Percentiles rank a stretch among this genome's conserved stretches.
These are phyloP conservation scores for Aspergillus steynii DNA, from an alignment of 495 filamentous ascomycete genomes.

Conservation along the genomic window DNA sequence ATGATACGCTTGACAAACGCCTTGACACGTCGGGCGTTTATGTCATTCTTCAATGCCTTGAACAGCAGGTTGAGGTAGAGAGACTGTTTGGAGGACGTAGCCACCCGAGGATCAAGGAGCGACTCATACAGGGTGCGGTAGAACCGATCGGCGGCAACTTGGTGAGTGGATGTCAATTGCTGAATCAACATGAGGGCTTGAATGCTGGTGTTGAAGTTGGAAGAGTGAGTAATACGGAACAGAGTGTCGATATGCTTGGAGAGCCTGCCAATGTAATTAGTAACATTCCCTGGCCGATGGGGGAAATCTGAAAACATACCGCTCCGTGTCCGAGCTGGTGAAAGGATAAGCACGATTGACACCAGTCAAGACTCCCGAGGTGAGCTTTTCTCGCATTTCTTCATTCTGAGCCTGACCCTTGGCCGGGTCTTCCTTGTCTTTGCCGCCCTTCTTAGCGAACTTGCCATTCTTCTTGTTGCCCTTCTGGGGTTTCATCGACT, in stretches of 20 bases:
- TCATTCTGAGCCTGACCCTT: slow-evolving; percentile 55
- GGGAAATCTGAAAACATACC: slow-evolving; percentile 46
- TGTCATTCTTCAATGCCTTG: slow-evolving; percentile 80
- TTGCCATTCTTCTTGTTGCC: slow-evolving; percentile 29
- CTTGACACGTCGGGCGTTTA: slow-evolving; percentile 84
- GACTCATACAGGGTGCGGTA: slow-evolving; percentile 96
- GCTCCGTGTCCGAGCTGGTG: slow-evolving; percentile 72
- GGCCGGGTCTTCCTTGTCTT: slow-evolving; percentile 51
- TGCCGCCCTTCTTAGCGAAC: slow-evolving; percentile 29
- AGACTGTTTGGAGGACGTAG: slow-evolving; percentile 90
- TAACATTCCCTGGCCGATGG: background rate
- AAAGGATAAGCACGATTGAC: slow-evolving; percentile 96
- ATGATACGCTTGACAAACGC: slow-evolving; percentile 92
- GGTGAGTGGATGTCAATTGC: slow-evolving; percentile 78
- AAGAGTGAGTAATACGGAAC: slow-evolving; percentile 93
- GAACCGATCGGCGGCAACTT: slow-evolving; percentile 80
- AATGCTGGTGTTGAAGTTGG: slow-evolving; percentile 97
- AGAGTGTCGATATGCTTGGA: slow-evolving; percentile 89
- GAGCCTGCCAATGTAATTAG: slow-evolving; percentile 49
- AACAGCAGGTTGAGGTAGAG: slow-evolving; percentile 92
- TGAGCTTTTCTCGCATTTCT: slow-evolving; percentile 83
- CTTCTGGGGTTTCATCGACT: slow-evolving; percentile 48
- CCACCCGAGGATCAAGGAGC: slow-evolving; percentile 81
- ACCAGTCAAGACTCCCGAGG: slow-evolving; percentile 86
- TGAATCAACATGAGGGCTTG: slow-evolving; percentile 96